Evolutionary conservation across 2,329 filamentous ascomycete species (phyloP), one percentile per base, ranked within the genome.

Genomic region (Phaeosphaeria sp.): DNA sequence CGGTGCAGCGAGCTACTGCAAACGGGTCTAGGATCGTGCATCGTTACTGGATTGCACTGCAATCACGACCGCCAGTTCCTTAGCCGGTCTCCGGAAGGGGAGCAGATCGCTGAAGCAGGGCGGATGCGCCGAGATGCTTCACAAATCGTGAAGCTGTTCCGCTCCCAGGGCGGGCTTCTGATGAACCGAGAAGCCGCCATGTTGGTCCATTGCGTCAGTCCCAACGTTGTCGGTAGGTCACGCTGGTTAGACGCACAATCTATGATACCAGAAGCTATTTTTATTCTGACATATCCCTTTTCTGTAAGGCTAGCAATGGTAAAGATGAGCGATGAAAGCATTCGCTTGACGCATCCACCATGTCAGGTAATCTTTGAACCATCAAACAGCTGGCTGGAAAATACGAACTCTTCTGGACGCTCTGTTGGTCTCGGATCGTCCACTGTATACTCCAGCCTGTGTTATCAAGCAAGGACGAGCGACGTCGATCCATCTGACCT

Each of bases 1-100:
- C 46, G 27, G 25, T 57, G n/a, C 33, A 46, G 48, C n/a, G 24
- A 45, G 15, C 55, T 58, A 47, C 47, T 55, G 58, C 58, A 58
- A 2, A 27, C 44, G 6, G 27, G 45, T 55, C 59, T 21, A 44
- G 21, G 27, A 33, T 46, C 6, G 42, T 42, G 43, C 50, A 51
- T 20, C 13, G 20, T 17, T 18, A 20, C n/a, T 36, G 11, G 17
- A 8, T 8, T 15, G n/a, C 27, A 1, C 40, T 6, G 44, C 17
- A n/a, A 25, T 47, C 22, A 7, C 15, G 30, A 13, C 15, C 30
- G 11, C 3, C 11, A 7, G 11, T 3, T 36, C 3, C 30, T 13
- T 36, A 7, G 30, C 6, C 15, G 30, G 30, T 13, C 25, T 36
- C 30, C 15, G 11, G 30, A 36, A 3, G 11, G 15, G 15, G 30